Conservation (phyloP, 148 eudicot species). For the Chenopodium quinoa region DNA sequence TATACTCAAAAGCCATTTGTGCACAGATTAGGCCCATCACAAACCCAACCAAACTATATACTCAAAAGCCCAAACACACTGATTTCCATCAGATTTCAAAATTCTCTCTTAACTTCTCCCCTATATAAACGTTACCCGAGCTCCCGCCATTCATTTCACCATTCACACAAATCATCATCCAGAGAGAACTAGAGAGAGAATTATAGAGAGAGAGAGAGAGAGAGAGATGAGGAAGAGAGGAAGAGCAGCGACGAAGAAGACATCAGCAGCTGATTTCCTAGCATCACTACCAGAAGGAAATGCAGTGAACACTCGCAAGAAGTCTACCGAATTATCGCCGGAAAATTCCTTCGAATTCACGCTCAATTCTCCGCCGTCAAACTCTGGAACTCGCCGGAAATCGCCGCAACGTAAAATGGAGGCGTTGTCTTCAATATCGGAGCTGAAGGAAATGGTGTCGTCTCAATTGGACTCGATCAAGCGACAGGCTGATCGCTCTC, state of each 20-base stretch:
- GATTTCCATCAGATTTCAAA: not conserved
- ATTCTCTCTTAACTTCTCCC: not conserved
- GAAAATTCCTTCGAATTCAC: constrained; percentile 25
- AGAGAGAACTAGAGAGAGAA: not conserved
- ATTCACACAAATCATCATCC: no score
- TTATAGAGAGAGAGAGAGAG: not conserved
- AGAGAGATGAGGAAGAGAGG: constrained; percentile 16
- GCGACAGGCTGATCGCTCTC: constrained; percentile 61
- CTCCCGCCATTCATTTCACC: constrained; percentile 26
- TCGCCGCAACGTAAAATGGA: constrained; percentile 2
- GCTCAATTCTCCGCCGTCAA: constrained; percentile 12
- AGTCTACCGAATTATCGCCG: not conserved
- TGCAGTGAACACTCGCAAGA: not conserved
- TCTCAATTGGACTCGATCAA: constrained; percentile 56
- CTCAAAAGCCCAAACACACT: not conserved
- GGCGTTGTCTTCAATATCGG: constrained; percentile 40
- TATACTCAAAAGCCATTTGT: not conserved
- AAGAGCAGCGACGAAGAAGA: constrained; percentile 21
- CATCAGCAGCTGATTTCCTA: constrained; percentile 29
- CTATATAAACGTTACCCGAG: not conserved
- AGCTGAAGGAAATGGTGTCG: constrained; percentile 56
- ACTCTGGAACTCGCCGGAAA: constrained; percentile 10
- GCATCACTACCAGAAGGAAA: constrained; percentile 18
- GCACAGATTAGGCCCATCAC: not conserved
- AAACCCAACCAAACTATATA: no score